Evolutionary conservation across 169 alveolate species (phyloP).

Genomic region (Plasmodium cynomolgi): DNA sequence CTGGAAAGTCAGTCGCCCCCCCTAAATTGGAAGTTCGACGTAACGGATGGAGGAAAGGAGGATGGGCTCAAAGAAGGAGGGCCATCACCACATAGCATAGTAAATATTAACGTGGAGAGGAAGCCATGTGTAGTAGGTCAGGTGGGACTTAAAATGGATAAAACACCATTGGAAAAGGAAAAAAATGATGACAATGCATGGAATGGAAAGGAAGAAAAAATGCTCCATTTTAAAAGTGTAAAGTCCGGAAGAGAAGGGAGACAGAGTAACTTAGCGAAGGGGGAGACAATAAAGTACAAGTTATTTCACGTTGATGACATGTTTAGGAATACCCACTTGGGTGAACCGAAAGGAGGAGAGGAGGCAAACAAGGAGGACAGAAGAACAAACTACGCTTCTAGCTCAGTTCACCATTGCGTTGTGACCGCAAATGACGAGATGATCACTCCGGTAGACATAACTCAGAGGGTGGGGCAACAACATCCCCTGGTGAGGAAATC

Average conservation of each 20-base stretch:
- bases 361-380: neutral
- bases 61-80: neutral
- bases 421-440: neutral
- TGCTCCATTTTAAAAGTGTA: neutral
- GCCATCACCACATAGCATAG: neutral
- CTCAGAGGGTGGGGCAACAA: neutral
- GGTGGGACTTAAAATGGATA: neutral
- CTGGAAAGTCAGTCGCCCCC: neutral
- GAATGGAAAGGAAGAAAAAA: neutral
- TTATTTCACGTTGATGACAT: neutral
- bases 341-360: neutral
- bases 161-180: neutral
- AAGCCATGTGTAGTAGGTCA: neutral
- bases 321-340: neutral
- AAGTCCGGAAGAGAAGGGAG: neutral
- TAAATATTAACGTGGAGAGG: neutral
- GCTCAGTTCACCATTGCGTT: neutral
- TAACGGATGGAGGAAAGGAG: neutral
- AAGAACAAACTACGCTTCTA: neutral
- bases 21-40: neutral
- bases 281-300: neutral
- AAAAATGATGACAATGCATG: neutral
- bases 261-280: neutral
- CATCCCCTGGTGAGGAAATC: neutral
- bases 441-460: neutral